A percentile compares a stretch with the other conserved stretches of the same genome.
These are phyloP conservation scores for Boehmeria nivea DNA, from an alignment of 306 rosid species.

Conservation along the genomic window DNA sequence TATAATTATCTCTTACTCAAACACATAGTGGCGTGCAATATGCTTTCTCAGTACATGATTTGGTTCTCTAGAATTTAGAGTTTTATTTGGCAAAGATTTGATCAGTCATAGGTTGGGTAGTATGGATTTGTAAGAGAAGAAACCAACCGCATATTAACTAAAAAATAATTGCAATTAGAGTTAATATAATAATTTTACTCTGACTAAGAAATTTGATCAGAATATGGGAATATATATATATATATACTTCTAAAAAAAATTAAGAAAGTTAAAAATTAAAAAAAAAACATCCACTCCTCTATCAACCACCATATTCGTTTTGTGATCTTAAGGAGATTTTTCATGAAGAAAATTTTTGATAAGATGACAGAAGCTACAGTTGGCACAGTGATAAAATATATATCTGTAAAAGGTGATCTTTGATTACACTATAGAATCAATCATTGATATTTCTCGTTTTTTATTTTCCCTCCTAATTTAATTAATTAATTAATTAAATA, in stretches of 20 bases:
- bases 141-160: slow-evolving; percentile 22
- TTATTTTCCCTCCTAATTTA: slow-evolving; percentile 2
- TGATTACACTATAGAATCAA: slow-evolving; percentile 41
- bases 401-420: slow-evolving; percentile 27
- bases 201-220: neutral
- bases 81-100: slow-evolving; percentile 31
- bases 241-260: no score
- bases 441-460: slow-evolving; percentile 18
- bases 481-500: neutral
- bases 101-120: slow-evolving; percentile 48
- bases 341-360: slow-evolving; percentile 13
- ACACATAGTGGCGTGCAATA: slow-evolving; percentile 12
- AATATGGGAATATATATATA: neutral
- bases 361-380: slow-evolving; percentile 45
- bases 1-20: slow-evolving; percentile 11
- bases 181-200: neutral
- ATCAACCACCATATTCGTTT: slow-evolving; percentile 38
- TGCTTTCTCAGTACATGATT: slow-evolving; percentile 21
- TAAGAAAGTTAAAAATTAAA: no score
- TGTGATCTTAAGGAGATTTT: slow-evolving; percentile 27
- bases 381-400: slow-evolving; percentile 39
- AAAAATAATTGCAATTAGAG: neutral
- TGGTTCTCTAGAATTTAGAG: slow-evolving; percentile 21
- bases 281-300: slow-evolving; percentile 19
- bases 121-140: slow-evolving; percentile 6